Evolutionary conservation across 1,284 basidiomycete genomes (phyloP).

Genomic region (Sanghuangporus baumii): DNA sequence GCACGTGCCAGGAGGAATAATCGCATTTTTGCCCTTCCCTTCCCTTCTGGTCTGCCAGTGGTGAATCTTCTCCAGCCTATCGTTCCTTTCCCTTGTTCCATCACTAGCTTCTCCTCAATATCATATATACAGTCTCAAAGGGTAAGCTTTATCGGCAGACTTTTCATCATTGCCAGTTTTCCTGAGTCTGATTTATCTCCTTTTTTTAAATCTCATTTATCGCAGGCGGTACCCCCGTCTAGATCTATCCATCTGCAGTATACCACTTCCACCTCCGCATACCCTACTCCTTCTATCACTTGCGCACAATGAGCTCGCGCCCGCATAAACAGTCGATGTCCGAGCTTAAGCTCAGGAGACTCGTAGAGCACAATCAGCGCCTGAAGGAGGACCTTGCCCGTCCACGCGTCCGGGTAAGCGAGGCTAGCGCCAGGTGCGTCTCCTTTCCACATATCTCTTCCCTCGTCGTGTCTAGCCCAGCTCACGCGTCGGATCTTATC

Average conservation of each 20-base stretch:
- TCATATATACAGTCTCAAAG: neutral
- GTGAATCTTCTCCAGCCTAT: neutral
- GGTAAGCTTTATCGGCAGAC: neutral
- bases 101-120: neutral
- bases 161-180: neutral
- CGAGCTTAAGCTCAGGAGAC: slow-evolving; percentile 90
- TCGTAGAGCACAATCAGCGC: slow-evolving; percentile 91
- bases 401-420: slow-evolving; percentile 84
- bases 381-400: slow-evolving; percentile 86
- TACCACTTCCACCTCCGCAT: neutral
- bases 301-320: slow-evolving; percentile 25
- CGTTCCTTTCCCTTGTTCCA: neutral
- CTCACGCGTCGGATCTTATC: slow-evolving; percentile 2
- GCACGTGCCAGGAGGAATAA: neutral
- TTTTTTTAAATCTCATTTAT: neutral
- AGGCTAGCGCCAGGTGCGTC: slow-evolving; percentile 83
- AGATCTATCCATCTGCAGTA: neutral
- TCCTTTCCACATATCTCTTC: neutral
- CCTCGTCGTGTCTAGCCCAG: slow-evolving; percentile 5
- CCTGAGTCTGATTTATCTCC: neutral
- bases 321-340: slow-evolving; percentile 84
- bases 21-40: neutral
- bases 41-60: neutral
- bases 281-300: neutral
- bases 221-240: neutral